Percentiles rank a stretch among this genome's conserved stretches.
phyloP scores from a whole-genome alignment of 345 rosid species.

The Viola odorata region DNA sequence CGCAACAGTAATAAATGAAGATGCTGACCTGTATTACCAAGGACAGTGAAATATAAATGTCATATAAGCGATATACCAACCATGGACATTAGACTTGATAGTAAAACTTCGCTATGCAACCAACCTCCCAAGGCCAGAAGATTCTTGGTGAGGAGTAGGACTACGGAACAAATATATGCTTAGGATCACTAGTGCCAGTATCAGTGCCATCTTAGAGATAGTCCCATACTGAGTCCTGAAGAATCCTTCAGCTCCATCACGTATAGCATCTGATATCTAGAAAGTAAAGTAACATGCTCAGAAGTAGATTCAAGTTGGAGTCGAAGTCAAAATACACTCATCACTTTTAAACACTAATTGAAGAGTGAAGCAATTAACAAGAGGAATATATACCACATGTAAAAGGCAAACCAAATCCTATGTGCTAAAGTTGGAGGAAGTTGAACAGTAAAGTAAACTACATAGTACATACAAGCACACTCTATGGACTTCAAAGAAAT shows the following conservation, averaged over 20 bases:
- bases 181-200: slow-evolving; percentile 84
- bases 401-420: no score
- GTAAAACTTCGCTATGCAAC: slow-evolving; percentile 7
- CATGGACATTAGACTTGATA: slow-evolving; percentile 6
- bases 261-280: slow-evolving; percentile 98
- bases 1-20: slow-evolving; percentile 90
- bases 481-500: no score
- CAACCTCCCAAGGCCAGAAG: slow-evolving; percentile 96
- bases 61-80: slow-evolving; percentile 8
- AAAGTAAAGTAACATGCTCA: slow-evolving; percentile 31
- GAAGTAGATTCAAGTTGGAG: slow-evolving; percentile 4
- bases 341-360: no score
- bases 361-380: no score
- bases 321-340: no score
- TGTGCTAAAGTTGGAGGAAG: no score
- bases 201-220: slow-evolving; percentile 90
- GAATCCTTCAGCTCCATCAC: slow-evolving; percentile 99
- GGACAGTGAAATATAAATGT: slow-evolving; percentile 12
- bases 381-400: no score
- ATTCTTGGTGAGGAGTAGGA: slow-evolving; percentile 90
- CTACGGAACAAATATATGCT: slow-evolving; percentile 79
- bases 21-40: slow-evolving; percentile 51
- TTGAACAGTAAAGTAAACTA: no score
- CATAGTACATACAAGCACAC: no score
- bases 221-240: slow-evolving; percentile 97